phyloP scores from a whole-genome alignment of 768 basidiomycete genomes.

The Tylopilus sp. region DNA sequence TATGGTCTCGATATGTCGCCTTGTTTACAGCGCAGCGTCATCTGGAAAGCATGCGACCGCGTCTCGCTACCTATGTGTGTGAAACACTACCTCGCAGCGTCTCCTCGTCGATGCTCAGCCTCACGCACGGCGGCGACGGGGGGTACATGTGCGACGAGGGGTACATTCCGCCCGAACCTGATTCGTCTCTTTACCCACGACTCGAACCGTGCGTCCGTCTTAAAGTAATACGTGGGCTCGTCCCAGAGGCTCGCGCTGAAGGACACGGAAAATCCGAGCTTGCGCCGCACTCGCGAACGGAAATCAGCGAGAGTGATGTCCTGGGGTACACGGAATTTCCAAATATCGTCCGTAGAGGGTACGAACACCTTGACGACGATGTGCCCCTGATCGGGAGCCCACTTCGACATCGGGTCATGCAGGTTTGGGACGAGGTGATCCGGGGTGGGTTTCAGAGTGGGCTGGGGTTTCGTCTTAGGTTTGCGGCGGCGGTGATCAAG shows the following conservation, averaged over 20 bases:
- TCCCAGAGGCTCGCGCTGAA: conserved; percentile 33
- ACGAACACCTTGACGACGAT: conserved; percentile 40
- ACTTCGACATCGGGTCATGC: conserved; percentile 13
- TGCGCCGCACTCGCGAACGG: conserved; percentile 29
- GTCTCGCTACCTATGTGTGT: background rate
- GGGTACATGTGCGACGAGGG: conserved; percentile 32
- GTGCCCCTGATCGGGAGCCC: conserved; percentile 33
- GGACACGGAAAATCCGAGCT: conserved; percentile 35
- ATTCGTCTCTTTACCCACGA: conserved; percentile 33
- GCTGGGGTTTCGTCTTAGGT: conserved; percentile 4
- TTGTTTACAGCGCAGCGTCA: background rate
- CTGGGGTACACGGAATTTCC: conserved; percentile 36
- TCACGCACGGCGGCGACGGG: conserved; percentile 13
- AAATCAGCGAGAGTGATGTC: conserved; percentile 30
- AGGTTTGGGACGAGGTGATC: background rate
- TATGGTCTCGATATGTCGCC: background rate
- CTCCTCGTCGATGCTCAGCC: conserved; percentile 13
- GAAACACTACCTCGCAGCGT: conserved; percentile 24
- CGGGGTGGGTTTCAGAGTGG: background rate
- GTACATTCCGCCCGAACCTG: conserved; percentile 34
- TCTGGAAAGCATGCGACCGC: background rate
- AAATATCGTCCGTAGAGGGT: conserved; percentile 38
- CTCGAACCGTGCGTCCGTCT: conserved; percentile 31
- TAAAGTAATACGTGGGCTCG: conserved; percentile 27
- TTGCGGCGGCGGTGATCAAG: conserved; percentile 18